A percentile compares a stretch with the other conserved stretches of the same genome.
Evolutionary conservation across 257 asterid species (phyloP).

Genomic region (Buddleja alternifolia): DNA sequence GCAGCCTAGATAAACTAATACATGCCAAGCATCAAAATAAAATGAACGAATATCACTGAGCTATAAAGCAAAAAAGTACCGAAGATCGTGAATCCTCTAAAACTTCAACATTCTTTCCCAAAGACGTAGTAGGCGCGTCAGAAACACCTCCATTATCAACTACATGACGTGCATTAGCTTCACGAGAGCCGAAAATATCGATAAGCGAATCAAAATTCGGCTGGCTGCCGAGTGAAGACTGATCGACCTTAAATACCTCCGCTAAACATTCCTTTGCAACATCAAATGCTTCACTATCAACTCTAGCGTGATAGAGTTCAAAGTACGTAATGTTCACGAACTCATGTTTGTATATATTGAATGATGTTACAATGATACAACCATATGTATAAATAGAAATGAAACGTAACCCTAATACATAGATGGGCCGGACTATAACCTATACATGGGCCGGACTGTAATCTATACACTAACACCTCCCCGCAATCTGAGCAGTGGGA

Average conservation of each 20-base stretch:
- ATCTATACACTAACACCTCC: too few relatives aligned
- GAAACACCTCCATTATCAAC: slow-evolving; percentile 34
- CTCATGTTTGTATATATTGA: too few relatives aligned
- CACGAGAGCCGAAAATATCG: slow-evolving; percentile 58
- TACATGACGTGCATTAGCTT: slow-evolving; percentile 16
- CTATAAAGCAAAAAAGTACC: slow-evolving; percentile 28
- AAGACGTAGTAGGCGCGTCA: slow-evolving; percentile 45
- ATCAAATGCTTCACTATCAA: slow-evolving; percentile 69
- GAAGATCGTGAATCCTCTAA: slow-evolving; percentile 33
- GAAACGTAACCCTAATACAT: too few relatives aligned
- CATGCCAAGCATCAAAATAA: neutral
- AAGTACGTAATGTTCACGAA: too few relatives aligned
- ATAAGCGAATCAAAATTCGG: slow-evolving; percentile 52
- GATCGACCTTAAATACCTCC: slow-evolving; percentile 73
- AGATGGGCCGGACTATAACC: too few relatives aligned
- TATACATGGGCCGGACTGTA: too few relatives aligned
- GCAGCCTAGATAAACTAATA: neutral
- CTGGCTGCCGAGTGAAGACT: slow-evolving; percentile 42
- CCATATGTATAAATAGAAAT: too few relatives aligned
- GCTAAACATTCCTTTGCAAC: slow-evolving; percentile 80
- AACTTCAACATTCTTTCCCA: slow-evolving; percentile 36
- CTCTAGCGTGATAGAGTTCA: too few relatives aligned
- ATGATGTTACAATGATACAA: too few relatives aligned
- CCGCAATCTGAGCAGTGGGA: too few relatives aligned
- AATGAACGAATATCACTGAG: neutral